A percentile compares a stretch with the other conserved stretches of the same genome.
Conservation (phyloP, 2,329 filamentous ascomycete genomes). For the Ophiosphaerella narmari region DNA sequence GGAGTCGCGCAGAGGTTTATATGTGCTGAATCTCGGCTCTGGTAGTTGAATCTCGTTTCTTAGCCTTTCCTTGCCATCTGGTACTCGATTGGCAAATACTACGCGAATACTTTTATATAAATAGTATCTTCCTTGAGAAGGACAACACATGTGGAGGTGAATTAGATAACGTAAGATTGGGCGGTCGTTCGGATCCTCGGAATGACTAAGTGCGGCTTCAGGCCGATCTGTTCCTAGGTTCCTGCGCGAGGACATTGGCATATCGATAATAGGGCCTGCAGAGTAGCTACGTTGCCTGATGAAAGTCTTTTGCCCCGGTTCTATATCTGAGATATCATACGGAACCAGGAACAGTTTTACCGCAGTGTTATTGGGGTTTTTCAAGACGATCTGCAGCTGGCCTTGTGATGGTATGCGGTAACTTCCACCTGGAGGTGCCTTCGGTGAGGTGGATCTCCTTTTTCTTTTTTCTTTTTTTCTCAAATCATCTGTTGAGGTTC, state of each 20-base stretch:
- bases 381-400: conserved; percentile 94
- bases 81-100: conserved; percentile 94
- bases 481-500: conserved; percentile 37
- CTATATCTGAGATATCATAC: conserved; percentile 91
- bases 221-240: conserved; percentile 59
- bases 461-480: conserved; percentile 62
- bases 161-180: conserved; percentile 87
- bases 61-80: conserved; percentile 91
- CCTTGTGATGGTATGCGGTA: conserved; percentile 94
- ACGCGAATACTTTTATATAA: conserved; percentile 91
- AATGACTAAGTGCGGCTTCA: conserved; percentile 57
- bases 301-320: conserved; percentile 92
- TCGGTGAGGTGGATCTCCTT: conserved; percentile 60
- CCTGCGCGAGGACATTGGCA: conserved; percentile 56
- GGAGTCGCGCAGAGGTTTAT: conserved; percentile 66
- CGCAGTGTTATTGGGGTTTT: conserved; percentile 97
- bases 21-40: conserved; percentile 82
- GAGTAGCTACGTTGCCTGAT: conserved; percentile 94
- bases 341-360: conserved; percentile 95
- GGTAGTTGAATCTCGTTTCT: conserved; percentile 88
- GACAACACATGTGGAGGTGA: conserved; percentile 90
- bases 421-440: conserved; percentile 80
- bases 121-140: conserved; percentile 80
- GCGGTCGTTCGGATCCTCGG: conserved; percentile 60
- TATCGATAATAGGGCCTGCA: conserved; percentile 80